Base-by-base conservation (phyloP, 164 flowering plant genomes). In the Nymphaea colorata region DNA sequence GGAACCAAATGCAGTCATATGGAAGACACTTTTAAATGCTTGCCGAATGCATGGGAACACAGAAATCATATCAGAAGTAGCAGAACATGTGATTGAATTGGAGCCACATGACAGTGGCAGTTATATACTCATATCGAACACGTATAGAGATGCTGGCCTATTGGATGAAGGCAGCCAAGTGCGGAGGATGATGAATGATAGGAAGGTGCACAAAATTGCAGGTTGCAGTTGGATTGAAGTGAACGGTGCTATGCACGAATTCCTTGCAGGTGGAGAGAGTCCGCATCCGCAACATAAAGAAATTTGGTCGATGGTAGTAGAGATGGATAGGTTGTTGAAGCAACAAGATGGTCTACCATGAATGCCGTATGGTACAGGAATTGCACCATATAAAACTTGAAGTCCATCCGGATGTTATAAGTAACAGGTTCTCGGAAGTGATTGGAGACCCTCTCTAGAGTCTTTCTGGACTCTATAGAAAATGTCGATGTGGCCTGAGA, bases 21-120 rank as follows among this genome's bases (percentile, higher is more conserved):
- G 75, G 85, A 82, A 85, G 44, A 77, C 85, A 65, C 65, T 83
- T 69, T 83, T 85, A 11, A 75, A 72, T 45, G 85, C 84, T 59
- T 85, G 85, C 65, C 59, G 63, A 42, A 80, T 74, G 6, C 82
- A 83, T 73, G 59, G 72, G 64, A 67, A 83, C 60, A 12, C 68
- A 14, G 77, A 83, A 44, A 61, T 85, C 59, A 85, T 84, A 4
- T 74, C 75, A 60, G 68, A 64, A 44, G 68, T 82, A 2, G 84
- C 80, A 4, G 67, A 74, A 43, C 69, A 64, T 41, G 72, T 83
- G 61, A 70, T 83, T 44, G 74, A 80, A 69, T 7, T 72, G 51
- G 84, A 85, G 12, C 77, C 84, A 0, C 67, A 65, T 17, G 81
- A 84, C 64, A 77, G 80, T 63, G 85, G 86, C 6, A 71, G 82